A percentile compares a stretch with the other conserved stretches of the same genome.
Conservation (phyloP, 2,329 filamentous ascomycete genomes). For the Ascochyta lentis region DNA sequence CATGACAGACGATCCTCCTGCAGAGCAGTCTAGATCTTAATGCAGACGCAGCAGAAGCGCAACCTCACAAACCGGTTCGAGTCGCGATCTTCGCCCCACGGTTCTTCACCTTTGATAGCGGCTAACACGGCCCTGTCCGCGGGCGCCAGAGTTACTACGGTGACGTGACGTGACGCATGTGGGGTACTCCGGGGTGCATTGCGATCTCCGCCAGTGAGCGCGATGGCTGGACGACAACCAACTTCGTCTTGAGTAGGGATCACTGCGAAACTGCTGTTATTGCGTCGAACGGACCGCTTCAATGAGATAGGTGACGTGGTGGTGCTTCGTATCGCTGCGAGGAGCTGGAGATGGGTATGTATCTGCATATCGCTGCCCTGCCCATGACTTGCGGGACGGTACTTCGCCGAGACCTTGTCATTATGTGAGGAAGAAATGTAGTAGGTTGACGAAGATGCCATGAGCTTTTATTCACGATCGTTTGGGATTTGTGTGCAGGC, state of each 20-base stretch:
- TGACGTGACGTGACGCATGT: conserved; percentile 14
- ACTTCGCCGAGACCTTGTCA: too few relatives aligned
- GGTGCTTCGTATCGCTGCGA: background rate
- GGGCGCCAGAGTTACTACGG: background rate
- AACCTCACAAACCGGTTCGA: background rate
- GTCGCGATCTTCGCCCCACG: background rate
- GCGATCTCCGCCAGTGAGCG: background rate
- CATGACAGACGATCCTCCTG: background rate
- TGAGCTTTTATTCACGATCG: too few relatives aligned
- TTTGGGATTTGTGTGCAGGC: too few relatives aligned
- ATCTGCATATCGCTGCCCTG: background rate
- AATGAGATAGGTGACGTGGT: conserved; percentile 1
- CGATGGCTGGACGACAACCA: background rate
- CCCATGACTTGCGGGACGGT: background rate
- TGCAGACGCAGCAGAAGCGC: background rate
- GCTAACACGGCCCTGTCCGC: conserved; percentile 5
- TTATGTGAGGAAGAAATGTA: too few relatives aligned
- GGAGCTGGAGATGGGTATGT: background rate
- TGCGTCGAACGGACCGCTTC: background rate
- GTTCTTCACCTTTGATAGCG: background rate
- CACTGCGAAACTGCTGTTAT: background rate
- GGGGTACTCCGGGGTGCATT: conserved; percentile 9
- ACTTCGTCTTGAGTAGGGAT: background rate
- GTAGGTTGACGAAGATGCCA: too few relatives aligned
- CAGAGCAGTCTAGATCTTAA: conserved; percentile 4